Conservation (phyloP, 2,329 filamentous ascomycete genomes). For the Xylaria sp. region DNA sequence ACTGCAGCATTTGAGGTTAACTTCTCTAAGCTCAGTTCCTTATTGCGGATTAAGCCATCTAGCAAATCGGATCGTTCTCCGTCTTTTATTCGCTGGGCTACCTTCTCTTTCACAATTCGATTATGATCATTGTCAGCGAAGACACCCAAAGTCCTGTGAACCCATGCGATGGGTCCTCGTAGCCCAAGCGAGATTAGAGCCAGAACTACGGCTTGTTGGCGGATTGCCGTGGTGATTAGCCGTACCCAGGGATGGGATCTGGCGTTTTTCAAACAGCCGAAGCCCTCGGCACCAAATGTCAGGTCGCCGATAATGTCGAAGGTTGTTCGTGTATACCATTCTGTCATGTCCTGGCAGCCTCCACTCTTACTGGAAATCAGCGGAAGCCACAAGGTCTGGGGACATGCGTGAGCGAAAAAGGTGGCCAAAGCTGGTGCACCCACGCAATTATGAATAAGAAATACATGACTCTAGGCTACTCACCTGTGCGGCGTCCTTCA, state of each 20-base stretch:
- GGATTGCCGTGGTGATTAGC: slow-evolving; percentile 37
- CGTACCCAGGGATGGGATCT: slow-evolving; percentile 43
- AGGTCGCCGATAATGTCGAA: slow-evolving; percentile 54
- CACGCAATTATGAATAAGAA: too few relatives aligned
- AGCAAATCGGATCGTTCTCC: slow-evolving; percentile 39
- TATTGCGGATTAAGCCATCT: slow-evolving; percentile 34
- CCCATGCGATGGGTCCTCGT: background rate
- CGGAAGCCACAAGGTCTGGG: too few relatives aligned
- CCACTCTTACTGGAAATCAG: too few relatives aligned
- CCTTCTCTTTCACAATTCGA: slow-evolving; percentile 27
- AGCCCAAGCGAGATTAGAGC: slow-evolving; percentile 22
- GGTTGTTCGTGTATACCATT: slow-evolving; percentile 47
- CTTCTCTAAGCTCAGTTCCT: slow-evolving; percentile 1
- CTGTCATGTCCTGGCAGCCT: background rate
- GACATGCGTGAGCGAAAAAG: too few relatives aligned
- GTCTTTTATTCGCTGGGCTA: slow-evolving; percentile 33
- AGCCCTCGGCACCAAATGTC: slow-evolving; percentile 48
- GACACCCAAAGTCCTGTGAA: background rate
- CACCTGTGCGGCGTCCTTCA: background rate
- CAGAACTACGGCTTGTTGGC: slow-evolving; percentile 23
- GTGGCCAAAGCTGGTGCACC: too few relatives aligned
- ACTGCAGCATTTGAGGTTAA: slow-evolving; percentile 29
- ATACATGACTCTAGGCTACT: too few relatives aligned
- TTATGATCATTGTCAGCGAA: slow-evolving; percentile 16
- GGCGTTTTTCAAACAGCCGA: slow-evolving; percentile 42